Evolutionary conservation across 139 green algal species (phyloP), one percentile per base, ranked within the genome.

Genomic region (Closterium sp.): DNA sequence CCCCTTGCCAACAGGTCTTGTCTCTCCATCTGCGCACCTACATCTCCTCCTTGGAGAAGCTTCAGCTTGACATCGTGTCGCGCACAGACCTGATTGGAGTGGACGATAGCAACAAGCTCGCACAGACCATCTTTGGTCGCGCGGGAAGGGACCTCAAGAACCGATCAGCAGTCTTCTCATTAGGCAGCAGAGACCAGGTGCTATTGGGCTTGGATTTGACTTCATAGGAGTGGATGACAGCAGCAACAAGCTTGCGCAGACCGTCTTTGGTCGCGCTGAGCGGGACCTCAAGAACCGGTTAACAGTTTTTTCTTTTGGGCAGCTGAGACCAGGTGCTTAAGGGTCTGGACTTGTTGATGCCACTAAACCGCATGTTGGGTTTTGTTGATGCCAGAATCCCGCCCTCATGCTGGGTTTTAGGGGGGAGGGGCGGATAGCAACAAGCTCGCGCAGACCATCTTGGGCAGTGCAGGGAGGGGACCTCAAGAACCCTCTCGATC

Each of bases 21-120:
- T 66, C 38, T 66, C 92, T 95, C 10, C 96, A 99, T 92, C 98
- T 99, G 94, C 92, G 95, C n/a, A 96, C 95, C 34, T 99, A 99
- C 96, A 96, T 98, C 43, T 87, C 88, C 7, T 93, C 95, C 23
- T 94, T 99, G 90, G 97, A 98, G 88, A 87, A 92, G 34, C 92
- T 97, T 7, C 95, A 96, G 91, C 92, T 95, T 21, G n/a, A 94
- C 12, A 89, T 96, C 32, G 94, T 93, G 0, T 94, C 92, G 19
- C 31, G 90, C 21, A 91, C 81, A 2, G 94, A 97, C 89, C 84
- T 96, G 21, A 87, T 97, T 64, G 96, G 96, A 1, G 86, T 30
- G n/a, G 92, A 87, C n/a, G 85, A 92, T 33, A 35, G 90, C n/a
- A 84, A 33, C 35, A 43, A 36, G 84, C 38, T 66, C 38, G 38